Conservation (phyloP, 202 grass and related monocot genomes). For the Schoenoplectus triqueter region DNA sequence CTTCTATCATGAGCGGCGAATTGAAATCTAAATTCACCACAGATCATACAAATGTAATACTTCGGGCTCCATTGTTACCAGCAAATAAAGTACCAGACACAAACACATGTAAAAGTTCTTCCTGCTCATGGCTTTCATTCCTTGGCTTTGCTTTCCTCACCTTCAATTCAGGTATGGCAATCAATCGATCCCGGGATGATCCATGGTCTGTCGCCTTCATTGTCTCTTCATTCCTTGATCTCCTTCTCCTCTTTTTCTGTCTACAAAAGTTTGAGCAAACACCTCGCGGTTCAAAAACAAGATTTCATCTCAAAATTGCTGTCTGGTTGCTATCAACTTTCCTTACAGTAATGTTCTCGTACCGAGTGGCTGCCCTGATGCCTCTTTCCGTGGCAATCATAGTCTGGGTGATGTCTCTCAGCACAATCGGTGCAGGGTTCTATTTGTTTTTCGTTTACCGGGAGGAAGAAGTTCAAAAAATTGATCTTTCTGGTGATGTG, state of each 20-base stretch:
- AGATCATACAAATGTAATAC: too few species aligned
- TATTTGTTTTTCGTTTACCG: constrained; percentile 41
- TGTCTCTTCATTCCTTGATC: neutral
- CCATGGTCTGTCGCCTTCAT: constrained; percentile 36
- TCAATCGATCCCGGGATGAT: constrained; percentile 23
- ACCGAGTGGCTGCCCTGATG: constrained; percentile 42
- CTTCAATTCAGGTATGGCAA: constrained; percentile 28
- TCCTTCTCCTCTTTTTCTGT: constrained; percentile 29
- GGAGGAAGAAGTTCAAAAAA: neutral
- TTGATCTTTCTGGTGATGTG: neutral
- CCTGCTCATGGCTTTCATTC: neutral
- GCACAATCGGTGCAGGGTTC: constrained; percentile 32
- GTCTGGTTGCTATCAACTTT: constrained; percentile 36
- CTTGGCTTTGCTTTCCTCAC: neutral
- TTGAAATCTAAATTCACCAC: neutral
- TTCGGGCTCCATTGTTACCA: neutral
- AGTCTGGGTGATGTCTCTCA: constrained; percentile 21
- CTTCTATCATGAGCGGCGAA: neutral
- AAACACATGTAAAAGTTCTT: neutral
- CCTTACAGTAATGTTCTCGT: constrained; percentile 44
- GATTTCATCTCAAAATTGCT: neutral
- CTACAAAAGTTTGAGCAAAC: constrained; percentile 34
- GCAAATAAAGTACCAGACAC: neutral
- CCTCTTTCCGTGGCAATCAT: neutral
- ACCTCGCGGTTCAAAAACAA: neutral